Conservation (phyloP, 148 eudicot genomes). For the Rhododendron ferrugineum region DNA sequence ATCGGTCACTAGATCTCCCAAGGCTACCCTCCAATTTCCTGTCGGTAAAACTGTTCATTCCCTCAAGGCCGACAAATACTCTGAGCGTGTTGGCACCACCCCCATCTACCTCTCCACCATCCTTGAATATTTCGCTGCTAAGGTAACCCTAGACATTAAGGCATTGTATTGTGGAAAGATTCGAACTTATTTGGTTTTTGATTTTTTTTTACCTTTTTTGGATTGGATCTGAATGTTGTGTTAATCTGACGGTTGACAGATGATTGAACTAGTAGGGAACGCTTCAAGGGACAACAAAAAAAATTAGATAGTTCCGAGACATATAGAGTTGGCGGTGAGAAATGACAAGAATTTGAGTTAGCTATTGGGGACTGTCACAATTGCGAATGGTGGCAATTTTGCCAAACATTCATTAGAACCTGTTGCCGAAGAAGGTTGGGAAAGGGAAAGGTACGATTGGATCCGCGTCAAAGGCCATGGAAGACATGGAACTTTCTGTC, state of each 20-base stretch:
- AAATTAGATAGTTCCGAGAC: slow-evolving; percentile 34
- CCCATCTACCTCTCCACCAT: slow-evolving; percentile 24
- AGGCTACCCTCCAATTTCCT: slow-evolving; percentile 28
- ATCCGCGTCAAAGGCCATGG: slow-evolving; percentile 11
- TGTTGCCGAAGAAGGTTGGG: slow-evolving; percentile 21
- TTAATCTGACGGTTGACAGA: not conserved
- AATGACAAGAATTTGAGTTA: slow-evolving; percentile 41
- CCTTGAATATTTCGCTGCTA: slow-evolving; percentile 8
- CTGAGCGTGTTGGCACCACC: slow-evolving; percentile 20
- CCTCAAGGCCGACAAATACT: slow-evolving; percentile 24
- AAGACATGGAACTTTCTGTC: no score
- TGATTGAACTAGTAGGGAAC: slow-evolving; percentile 37
- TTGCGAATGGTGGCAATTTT: slow-evolving; percentile 37
- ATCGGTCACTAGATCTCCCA: slow-evolving; percentile 18
- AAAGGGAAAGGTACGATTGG: slow-evolving; percentile 16
- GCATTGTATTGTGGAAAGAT: not conserved
- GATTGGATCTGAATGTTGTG: not conserved
- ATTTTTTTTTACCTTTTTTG: not conserved
- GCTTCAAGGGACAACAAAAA: slow-evolving; percentile 47
- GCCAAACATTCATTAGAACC: slow-evolving; percentile 29
- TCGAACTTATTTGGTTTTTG: not conserved
- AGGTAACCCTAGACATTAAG: not conserved
- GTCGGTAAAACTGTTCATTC: slow-evolving; percentile 19
- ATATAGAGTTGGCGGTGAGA: slow-evolving; percentile 35
- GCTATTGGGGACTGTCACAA: slow-evolving; percentile 36